Evolutionary conservation across 2,329 filamentous ascomycete genomes (phyloP), one percentile per base, ranked within the genome.

Genomic region (Epichloe elymi): DNA sequence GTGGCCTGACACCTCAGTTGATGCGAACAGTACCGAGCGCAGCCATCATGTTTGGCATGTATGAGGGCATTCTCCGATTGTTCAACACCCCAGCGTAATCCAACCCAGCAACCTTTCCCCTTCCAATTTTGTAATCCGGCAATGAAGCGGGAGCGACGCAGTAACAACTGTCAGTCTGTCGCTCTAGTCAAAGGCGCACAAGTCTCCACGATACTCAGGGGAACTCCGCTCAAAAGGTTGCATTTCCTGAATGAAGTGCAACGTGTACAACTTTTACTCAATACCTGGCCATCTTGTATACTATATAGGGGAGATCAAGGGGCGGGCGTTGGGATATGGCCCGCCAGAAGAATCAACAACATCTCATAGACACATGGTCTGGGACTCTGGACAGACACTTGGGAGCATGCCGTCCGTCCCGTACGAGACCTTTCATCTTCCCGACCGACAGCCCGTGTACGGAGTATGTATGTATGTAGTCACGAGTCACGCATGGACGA

Each of bases 21-120:
- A 79, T 96, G 68, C 79, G 90, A 55, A 90, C 90, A 6, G 90
- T 96, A 5, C 91, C 91, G 1, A 93, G 86, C 59, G 89, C 91
- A 7, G 89, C 87, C 58, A 95, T 97, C 66, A 96, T 95, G 86
- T 95, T 96, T 66, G 89, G 88, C 67, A 93, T 93, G 74, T 95
- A 81, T 61, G 78, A 81, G 62, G 75, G 71, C 50, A 79, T 80
- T 42, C 66, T 80, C 33, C 70, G 71, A 5, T 58, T 76, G 5
- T 72, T 75, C 53, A 60, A 71, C 52, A 67, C 67, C 7, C 62
- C 65, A 14, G 64, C 65, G 6, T 69, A 61, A 58, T 39, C 14
- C 17, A 44, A 37, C 14, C 19, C 37, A 4, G 3, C 30, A 11
- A 11, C 3, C 30, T 11, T 10, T 30, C 10, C 8, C 10, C 30